A percentile compares a stretch with the other conserved stretches of the same genome.
Evolutionary conservation across 2,329 filamentous ascomycete species (phyloP).

Genomic region (Drechslera avenae): DNA sequence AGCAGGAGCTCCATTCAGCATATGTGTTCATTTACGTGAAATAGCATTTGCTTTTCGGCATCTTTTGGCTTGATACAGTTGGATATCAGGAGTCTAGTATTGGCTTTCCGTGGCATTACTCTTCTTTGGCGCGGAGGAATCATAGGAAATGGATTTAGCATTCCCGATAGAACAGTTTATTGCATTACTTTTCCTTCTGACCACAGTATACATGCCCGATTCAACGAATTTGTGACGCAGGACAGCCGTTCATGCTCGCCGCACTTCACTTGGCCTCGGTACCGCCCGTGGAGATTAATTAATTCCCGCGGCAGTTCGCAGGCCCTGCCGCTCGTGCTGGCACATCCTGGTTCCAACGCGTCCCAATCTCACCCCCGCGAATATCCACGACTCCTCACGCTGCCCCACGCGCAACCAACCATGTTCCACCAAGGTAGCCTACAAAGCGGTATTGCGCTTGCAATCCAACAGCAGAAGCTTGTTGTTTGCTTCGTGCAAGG

Average conservation of each 20-base stretch:
- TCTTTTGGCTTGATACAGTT: conserved; percentile 24
- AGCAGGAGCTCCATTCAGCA: conserved; percentile 13
- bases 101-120: conserved; percentile 28
- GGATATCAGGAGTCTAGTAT: conserved; percentile 24
- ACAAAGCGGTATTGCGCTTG: conserved; percentile 78
- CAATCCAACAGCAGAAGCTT: conserved; percentile 74
- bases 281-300: conserved; percentile 11
- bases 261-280: conserved; percentile 14
- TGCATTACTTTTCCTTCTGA: conserved; percentile 18
- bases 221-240: background rate
- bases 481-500: conserved; percentile 86
- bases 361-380: conserved; percentile 25
- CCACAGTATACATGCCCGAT: background rate
- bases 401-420: conserved; percentile 10
- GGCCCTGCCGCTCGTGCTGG: conserved; percentile 4
- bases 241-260: background rate
- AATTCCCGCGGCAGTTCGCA: conserved; percentile 12
- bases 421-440: conserved; percentile 86
- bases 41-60: conserved; percentile 25
- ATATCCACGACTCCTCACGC: conserved; percentile 11
- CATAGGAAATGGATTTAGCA: conserved; percentile 31
- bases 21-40: conserved; percentile 23
- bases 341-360: conserved; percentile 22
- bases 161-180: conserved; percentile 39
- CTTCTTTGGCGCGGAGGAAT: conserved; percentile 39